phyloP scores from a whole-genome alignment of 2,329 filamentous ascomycete species.

The Sporothrix variecibatus region DNA sequence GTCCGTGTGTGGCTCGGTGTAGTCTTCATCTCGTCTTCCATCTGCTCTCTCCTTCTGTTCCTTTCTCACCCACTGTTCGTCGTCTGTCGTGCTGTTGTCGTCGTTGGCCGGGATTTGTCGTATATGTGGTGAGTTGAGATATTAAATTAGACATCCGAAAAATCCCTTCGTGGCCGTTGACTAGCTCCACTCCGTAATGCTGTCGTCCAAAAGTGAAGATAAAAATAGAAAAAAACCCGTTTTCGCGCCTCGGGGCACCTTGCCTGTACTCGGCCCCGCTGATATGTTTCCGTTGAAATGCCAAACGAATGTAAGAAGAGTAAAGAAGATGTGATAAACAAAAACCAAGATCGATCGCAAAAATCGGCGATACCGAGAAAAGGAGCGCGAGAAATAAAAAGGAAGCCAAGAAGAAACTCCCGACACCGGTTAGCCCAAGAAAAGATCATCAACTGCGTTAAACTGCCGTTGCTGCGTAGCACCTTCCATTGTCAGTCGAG shows the following conservation, averaged over 20 bases:
- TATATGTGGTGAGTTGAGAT: not conserved
- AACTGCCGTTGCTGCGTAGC: not conserved
- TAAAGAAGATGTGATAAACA: not conserved
- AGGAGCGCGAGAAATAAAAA: not conserved
- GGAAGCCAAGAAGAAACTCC: constrained; percentile 19
- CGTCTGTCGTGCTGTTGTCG: not conserved
- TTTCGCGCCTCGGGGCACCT: constrained; percentile 17
- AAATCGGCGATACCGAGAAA: constrained; percentile 22
- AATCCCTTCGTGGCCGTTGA: not conserved
- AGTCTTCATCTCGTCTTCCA: not conserved
- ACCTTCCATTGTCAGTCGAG: no score
- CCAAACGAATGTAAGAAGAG: constrained; percentile 24
- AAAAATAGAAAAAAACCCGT: not conserved
- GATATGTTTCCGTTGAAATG: constrained; percentile 21
- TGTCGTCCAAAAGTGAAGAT: not conserved
- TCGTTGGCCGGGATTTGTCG: not conserved
- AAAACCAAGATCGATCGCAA: not conserved
- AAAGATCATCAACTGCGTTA: constrained; percentile 15
- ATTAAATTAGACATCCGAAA: constrained; percentile 2
- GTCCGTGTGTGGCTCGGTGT: not conserved
- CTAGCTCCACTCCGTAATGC: not conserved
- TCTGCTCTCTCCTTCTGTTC: not conserved
- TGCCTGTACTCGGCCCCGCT: constrained; percentile 16
- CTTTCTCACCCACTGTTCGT: not conserved
- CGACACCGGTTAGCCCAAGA: constrained; percentile 19